A percentile compares a stretch with the other conserved stretches of the same genome.
Evolutionary conservation across 2,329 filamentous ascomycete genomes (phyloP).

Genomic region (Leptographium lundbergii): DNA sequence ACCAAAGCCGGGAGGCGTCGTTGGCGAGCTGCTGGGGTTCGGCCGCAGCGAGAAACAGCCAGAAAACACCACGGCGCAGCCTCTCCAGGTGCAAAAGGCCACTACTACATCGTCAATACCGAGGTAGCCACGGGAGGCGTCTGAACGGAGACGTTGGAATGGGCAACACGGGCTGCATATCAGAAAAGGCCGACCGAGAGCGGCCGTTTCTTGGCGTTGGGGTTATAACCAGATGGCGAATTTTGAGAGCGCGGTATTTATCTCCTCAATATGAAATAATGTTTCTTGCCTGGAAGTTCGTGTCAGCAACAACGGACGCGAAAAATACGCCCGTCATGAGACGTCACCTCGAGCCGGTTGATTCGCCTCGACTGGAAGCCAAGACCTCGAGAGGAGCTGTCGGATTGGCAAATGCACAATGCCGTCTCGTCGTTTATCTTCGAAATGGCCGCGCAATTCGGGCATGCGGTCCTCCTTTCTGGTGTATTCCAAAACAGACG

Average conservation of each 20-base stretch:
- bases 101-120: neutral
- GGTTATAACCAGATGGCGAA: neutral
- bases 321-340: no score
- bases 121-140: neutral
- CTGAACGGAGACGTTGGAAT: neutral
- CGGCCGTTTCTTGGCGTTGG: neutral
- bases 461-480: no score
- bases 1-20: conserved; percentile 67
- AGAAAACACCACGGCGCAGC: neutral
- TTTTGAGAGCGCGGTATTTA: neutral
- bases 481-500: no score
- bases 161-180: neutral
- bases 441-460: no score
- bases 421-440: no score
- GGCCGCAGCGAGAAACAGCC: conserved; percentile 19
- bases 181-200: neutral
- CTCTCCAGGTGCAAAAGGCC: neutral
- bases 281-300: neutral
- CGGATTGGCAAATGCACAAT: no score
- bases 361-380: no score
- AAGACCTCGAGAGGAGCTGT: no score
- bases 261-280: neutral
- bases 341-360: no score
- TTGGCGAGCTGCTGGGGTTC: conserved; percentile 47
- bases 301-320: neutral